Conservation (phyloP, 345 rosid species). For the Noccaea caerulescens region DNA sequence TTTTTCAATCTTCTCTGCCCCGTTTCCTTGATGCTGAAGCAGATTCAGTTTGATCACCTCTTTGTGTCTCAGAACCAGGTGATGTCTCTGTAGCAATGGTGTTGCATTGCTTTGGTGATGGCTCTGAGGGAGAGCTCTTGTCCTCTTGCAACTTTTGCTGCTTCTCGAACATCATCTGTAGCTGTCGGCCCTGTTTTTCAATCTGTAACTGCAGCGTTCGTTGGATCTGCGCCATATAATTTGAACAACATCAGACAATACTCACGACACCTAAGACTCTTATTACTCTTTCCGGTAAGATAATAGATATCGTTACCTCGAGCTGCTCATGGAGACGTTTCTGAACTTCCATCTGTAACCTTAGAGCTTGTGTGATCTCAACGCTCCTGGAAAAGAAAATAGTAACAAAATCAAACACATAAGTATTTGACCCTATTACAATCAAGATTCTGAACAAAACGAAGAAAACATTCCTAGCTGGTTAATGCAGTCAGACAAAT, state of each 20-base stretch:
- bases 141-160: conserved; percentile 51
- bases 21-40: conserved; percentile 45
- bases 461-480: neutral
- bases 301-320: conserved; percentile 61
- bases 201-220: conserved; percentile 44
- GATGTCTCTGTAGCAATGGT: conserved; percentile 1
- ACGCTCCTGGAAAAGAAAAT: conserved; percentile 36
- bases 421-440: neutral
- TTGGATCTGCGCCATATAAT: conserved; percentile 30
- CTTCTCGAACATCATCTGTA: conserved; percentile 70
- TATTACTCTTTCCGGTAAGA: neutral
- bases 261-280: neutral
- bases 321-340: conserved; percentile 96
- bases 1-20: conserved; percentile 44
- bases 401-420: neutral
- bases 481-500: neutral
- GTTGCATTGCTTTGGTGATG: conserved; percentile 33
- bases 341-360: conserved; percentile 95
- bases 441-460: neutral
- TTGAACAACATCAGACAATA: conserved; percentile 15
- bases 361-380: conserved; percentile 72
- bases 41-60: conserved; percentile 16
- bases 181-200: conserved; percentile 40
- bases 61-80: neutral
- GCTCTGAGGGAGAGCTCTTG: conserved; percentile 47